A percentile compares a stretch with the other conserved stretches of the same genome.
These are phyloP conservation scores for Panicum hallii DNA, from an alignment of 202 grass and related monocot species.

Conservation along the genomic window DNA sequence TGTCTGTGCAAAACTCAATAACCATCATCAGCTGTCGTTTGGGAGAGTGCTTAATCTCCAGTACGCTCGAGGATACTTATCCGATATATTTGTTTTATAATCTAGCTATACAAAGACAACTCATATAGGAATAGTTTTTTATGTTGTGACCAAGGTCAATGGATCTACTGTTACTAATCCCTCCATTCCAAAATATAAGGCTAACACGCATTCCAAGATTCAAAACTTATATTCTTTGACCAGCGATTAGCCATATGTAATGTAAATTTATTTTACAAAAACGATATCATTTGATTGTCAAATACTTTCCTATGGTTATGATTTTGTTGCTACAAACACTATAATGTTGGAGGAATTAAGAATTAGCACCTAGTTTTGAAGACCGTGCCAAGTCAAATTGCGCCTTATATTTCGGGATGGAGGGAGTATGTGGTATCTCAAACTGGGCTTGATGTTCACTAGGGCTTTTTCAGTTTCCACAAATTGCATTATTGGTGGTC, in stretches of 20 bases:
- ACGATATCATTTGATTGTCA: too few species aligned
- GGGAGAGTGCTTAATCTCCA: background rate
- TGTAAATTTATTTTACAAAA: background rate
- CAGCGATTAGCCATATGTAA: background rate
- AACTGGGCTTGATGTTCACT: conserved; percentile 34
- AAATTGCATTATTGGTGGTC: background rate
- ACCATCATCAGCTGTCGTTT: conserved; percentile 30
- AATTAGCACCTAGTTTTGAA: background rate
- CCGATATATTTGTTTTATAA: conserved; percentile 9
- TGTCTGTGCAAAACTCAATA: conserved; percentile 31
- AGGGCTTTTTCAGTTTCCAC: background rate
- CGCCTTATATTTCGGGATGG: background rate
- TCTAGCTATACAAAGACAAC: background rate
- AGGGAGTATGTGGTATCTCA: background rate
- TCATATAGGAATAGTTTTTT: background rate
- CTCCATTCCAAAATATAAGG: background rate
- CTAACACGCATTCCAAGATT: background rate
- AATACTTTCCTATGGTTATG: background rate
- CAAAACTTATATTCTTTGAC: background rate
- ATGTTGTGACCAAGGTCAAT: background rate
- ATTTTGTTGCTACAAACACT: background rate
- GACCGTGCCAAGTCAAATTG: background rate
- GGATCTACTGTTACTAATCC: background rate
- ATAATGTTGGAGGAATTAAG: background rate
- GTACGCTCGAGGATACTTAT: background rate